phyloP scores from a whole-genome alignment of 148 eudicot genomes.

The Rhododendron molle region DNA sequence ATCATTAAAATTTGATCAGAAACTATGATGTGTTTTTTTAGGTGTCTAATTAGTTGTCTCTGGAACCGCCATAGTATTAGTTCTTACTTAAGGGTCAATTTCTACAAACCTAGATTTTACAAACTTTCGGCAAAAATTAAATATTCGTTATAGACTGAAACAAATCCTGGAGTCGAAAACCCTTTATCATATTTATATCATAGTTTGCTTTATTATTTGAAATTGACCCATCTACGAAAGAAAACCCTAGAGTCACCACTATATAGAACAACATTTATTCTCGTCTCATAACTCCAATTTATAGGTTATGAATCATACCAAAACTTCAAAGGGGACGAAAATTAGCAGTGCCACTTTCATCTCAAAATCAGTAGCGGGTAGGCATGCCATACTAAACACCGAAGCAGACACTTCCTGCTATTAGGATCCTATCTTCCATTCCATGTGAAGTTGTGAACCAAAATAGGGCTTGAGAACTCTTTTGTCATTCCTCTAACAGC shows the following conservation, averaged over 20 bases:
- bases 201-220: too few relatives aligned
- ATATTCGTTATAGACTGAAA: neutral
- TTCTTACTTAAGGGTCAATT: too few relatives aligned
- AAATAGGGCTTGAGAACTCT: neutral
- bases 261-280: neutral
- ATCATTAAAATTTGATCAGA: too few relatives aligned
- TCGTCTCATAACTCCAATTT: neutral
- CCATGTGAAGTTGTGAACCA: neutral
- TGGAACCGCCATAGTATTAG: neutral
- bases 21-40: too few relatives aligned
- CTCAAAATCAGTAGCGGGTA: neutral
- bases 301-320: neutral
- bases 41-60: too few relatives aligned
- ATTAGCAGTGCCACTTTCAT: neutral
- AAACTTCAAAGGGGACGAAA: neutral
- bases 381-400: neutral
- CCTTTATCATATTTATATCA: too few relatives aligned
- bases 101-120: too few relatives aligned
- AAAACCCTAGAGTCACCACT: neutral
- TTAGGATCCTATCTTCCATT: neutral
- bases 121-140: neutral
- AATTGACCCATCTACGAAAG: too few relatives aligned
- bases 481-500: neutral
- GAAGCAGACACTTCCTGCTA: neutral
- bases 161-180: too few relatives aligned